A percentile compares a stretch with the other conserved stretches of the same genome.
Conservation (phyloP, 148 eudicot genomes). For the Fagopyrum tataricum region DNA sequence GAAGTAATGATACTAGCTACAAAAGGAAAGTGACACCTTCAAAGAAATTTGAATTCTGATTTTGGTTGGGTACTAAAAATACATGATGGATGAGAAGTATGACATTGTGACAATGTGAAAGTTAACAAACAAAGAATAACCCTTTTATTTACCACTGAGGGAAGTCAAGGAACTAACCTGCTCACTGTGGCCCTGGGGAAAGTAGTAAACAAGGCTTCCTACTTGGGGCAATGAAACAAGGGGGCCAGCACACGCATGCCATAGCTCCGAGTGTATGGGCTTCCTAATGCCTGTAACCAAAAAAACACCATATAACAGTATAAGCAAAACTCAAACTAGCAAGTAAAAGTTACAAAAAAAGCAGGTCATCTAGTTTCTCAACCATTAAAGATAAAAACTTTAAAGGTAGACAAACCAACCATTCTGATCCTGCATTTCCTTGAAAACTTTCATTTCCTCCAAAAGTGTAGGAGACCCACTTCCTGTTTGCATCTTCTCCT, state of each 20-base stretch:
- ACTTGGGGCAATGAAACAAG: constrained; percentile 78
- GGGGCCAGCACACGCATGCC: constrained; percentile 99
- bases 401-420: constrained; percentile 29
- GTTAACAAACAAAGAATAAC: no score
- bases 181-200: constrained; percentile 98
- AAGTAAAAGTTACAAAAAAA: neutral
- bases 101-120: neutral
- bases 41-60: no score
- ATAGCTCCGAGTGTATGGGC: constrained; percentile 66
- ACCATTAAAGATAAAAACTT: neutral
- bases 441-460: constrained; percentile 75
- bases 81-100: neutral
- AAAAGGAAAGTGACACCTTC: neutral
- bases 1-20: neutral
- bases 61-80: no score
- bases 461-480: constrained; percentile 33
- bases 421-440: constrained; percentile 76
- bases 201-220: constrained; percentile 88
- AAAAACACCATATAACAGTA: neutral
- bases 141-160: no score
- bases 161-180: constrained; percentile 40
- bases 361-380: no score
- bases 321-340: neutral
- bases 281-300: constrained; percentile 37
- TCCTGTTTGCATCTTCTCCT: constrained; percentile 27